phyloP scores from a whole-genome alignment of 2,329 filamentous ascomycete genomes.

The Apiospora rasikravindrae region DNA sequence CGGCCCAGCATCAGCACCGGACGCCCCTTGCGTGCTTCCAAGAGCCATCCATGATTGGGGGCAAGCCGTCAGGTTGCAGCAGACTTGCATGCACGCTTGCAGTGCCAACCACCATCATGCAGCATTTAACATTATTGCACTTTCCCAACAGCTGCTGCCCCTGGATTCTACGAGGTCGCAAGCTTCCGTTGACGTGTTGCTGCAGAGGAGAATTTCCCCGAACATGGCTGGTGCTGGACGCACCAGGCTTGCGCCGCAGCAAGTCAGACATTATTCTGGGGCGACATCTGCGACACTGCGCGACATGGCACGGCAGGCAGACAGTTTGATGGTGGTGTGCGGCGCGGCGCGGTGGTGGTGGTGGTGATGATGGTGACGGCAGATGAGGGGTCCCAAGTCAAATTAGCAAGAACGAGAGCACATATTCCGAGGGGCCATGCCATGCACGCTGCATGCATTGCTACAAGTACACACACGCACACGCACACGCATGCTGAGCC shows the following conservation, averaged over 20 bases:
- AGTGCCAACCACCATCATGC: slow-evolving; percentile 10
- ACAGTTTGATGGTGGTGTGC: slow-evolving; percentile 5
- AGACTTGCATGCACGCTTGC: slow-evolving; percentile 5
- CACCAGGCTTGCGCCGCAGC: background rate
- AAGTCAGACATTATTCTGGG: background rate
- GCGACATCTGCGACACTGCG: slow-evolving; percentile 24
- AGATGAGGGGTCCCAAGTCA: background rate
- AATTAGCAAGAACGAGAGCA: slow-evolving; percentile 10
- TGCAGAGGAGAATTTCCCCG: slow-evolving; percentile 10
- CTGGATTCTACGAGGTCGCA: slow-evolving; percentile 4
- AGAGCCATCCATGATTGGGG: slow-evolving; percentile 4
- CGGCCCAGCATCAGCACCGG: background rate
- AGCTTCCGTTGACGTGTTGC: slow-evolving; percentile 13
- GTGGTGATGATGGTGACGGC: background rate
- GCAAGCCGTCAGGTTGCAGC: background rate
- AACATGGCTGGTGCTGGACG: background rate
- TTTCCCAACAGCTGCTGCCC: slow-evolving; percentile 8
- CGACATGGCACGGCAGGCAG: slow-evolving; percentile 23
- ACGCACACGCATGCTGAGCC: background rate
- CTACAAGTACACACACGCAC: background rate
- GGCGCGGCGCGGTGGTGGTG: background rate
- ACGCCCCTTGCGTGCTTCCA: slow-evolving; percentile 12
- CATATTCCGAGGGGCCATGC: background rate
- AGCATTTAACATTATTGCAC: slow-evolving; percentile 1
- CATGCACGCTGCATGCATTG: slow-evolving; percentile 1